Evolutionary conservation across 106 monocot genomes (phyloP), one percentile per base, ranked within the genome.

Genomic region (Dendrobium catenatum): DNA sequence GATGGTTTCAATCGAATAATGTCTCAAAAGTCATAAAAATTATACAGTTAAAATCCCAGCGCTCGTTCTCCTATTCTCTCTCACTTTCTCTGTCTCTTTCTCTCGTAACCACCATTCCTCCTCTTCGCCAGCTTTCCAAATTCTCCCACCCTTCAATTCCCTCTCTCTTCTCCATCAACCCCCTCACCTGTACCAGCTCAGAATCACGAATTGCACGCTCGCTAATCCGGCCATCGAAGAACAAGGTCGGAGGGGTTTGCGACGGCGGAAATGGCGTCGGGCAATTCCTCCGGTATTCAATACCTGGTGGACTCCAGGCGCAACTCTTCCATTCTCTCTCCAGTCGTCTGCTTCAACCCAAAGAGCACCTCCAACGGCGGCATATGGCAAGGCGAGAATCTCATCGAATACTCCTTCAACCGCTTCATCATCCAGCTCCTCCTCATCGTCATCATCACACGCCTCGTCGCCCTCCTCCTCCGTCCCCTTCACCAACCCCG

Each of bases 401-500:
- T 85, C 17, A 82, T 88, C 67, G 33, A 73, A 42, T 58, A 26
- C 54, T 49, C 82, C 44, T 75, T 88, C 55, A 77, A 85, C 9
- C 84, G 85, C 27, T 76, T 83, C 78, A 40, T 88, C 61, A 42
- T 83, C 24, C 80, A 88, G 82, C 43, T 85, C 54, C 68, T 49
- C 72, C 72, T 88, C 33, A 72, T 88, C 22, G 70, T 88, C 55
- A 1, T 44, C 44, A 68, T 80, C 55, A 83, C 82, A 42, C 88
- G 88, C 27, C 10, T 67, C 80, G 42, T 83, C 80, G 78, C 55
- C 33, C 41, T 85, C 80, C 77, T 88, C 41, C 82, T 88, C 72
- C 81, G 76, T 4, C 88, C 85, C 4, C 83, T 88, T 61, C 76
- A 77, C 76, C 88, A 82, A 31, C 85, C 85, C 49, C 88, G 88